These are phyloP conservation scores for Trichosporon asahii DNA, from an alignment of 1,284 basidiomycete genomes.

Conservation along the genomic window DNA sequence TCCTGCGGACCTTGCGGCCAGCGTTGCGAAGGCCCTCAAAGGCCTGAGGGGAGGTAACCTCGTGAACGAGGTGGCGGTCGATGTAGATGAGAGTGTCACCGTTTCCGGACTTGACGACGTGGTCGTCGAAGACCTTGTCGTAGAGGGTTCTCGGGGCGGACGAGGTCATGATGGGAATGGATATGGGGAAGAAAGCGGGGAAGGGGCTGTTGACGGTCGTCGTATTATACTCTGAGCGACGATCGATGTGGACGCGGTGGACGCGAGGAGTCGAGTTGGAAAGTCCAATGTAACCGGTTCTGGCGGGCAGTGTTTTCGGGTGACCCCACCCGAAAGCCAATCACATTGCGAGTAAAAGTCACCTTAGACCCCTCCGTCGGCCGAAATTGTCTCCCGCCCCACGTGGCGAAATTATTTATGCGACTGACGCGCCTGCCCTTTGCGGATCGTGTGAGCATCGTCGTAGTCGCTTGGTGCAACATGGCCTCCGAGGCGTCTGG, in stretches of 20 bases:
- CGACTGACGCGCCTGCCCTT: background rate
- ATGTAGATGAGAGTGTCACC: conserved; percentile 88
- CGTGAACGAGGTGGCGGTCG: conserved; percentile 92
- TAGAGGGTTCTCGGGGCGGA: conserved; percentile 73
- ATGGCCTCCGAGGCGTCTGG: too few species aligned
- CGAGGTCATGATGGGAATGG: conserved; percentile 21
- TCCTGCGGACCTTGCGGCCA: conserved; percentile 74
- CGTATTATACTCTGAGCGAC: background rate
- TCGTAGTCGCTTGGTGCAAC: background rate
- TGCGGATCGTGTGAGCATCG: background rate
- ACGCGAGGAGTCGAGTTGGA: conserved; percentile 2
- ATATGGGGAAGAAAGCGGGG: background rate
- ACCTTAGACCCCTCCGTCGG: background rate
- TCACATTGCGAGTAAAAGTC: background rate
- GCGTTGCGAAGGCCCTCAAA: conserved; percentile 91
- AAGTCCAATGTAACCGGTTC: conserved; percentile 6
- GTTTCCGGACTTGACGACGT: conserved; percentile 76
- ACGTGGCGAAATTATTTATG: background rate
- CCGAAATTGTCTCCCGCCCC: conserved; percentile 1
- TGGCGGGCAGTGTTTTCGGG: background rate
- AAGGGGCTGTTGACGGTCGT: background rate
- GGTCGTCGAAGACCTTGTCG: conserved; percentile 95
- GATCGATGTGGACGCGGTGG: background rate
- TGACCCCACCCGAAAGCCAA: conserved; percentile 5
- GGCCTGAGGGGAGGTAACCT: conserved; percentile 93